Evolutionary conservation across 1,284 basidiomycete species (phyloP).

Genomic region (Pisolithus thermaeus): DNA sequence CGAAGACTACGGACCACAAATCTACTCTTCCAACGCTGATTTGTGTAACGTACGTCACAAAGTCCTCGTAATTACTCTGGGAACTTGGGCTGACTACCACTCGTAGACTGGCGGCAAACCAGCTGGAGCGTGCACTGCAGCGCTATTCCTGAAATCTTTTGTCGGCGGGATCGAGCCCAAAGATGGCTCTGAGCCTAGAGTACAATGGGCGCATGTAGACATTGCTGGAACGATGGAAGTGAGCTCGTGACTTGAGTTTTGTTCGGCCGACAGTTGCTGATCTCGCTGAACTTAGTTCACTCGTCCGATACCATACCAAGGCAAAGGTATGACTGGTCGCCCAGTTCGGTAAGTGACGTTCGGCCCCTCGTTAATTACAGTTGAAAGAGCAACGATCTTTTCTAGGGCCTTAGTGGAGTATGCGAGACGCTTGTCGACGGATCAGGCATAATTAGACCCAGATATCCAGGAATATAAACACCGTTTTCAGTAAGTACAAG

Average conservation of each 20-base stretch:
- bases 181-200: constrained; percentile 40
- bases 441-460: constrained; percentile 10
- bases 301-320: constrained; percentile 56
- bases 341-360: constrained; percentile 45
- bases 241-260: constrained; percentile 3
- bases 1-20: constrained; percentile 75
- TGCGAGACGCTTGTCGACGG: constrained; percentile 19
- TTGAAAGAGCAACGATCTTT: background rate
- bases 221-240: constrained; percentile 83
- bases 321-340: constrained; percentile 76
- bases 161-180: constrained; percentile 65
- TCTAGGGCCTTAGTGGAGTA: constrained; percentile 4
- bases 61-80: background rate
- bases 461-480: background rate
- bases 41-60: constrained; percentile 62
- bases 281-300: constrained; percentile 36
- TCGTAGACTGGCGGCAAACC: constrained; percentile 55
- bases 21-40: constrained; percentile 75
- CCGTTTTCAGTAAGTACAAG: background rate
- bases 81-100: constrained; percentile 1
- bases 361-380: background rate
- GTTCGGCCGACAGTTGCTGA: background rate
- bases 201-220: constrained; percentile 81
- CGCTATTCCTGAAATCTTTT: constrained; percentile 82
- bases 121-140: constrained; percentile 79